Percentiles rank a stretch among this genome's conserved stretches.
Conservation (phyloP, 2,329 filamentous ascomycete genomes). For the Onygena corvina region DNA sequence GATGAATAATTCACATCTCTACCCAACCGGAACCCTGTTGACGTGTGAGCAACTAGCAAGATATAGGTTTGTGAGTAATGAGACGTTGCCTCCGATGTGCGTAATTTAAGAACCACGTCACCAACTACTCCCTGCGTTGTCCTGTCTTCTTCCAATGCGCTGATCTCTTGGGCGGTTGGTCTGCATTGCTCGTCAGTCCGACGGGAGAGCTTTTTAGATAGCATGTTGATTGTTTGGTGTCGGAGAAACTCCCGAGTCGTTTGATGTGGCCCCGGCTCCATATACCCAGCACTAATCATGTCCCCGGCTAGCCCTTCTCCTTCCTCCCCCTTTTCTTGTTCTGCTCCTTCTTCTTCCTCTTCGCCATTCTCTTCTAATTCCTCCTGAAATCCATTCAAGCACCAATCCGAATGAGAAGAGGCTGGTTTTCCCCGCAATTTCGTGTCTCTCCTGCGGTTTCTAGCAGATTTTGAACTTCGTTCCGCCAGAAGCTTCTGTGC, state of each 20-base stretch:
- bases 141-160: neutral
- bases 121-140: neutral
- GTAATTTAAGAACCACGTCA: slow-evolving; percentile 14
- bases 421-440: neutral
- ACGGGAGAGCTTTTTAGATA: neutral
- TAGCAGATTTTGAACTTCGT: neutral
- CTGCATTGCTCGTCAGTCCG: neutral
- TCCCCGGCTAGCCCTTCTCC: neutral
- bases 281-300: neutral
- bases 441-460: neutral
- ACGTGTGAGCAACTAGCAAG: slow-evolving; percentile 43
- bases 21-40: slow-evolving; percentile 39
- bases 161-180: neutral
- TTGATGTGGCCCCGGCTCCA: neutral
- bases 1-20: slow-evolving; percentile 40
- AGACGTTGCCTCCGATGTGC: slow-evolving; percentile 33
- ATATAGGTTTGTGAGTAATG: slow-evolving; percentile 41
- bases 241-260: neutral
- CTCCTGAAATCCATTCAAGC: neutral
- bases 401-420: neutral
- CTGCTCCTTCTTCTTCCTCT: neutral
- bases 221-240: neutral
- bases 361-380: too few species aligned
- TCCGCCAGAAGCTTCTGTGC: slow-evolving; percentile 8
- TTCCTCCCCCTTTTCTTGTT: neutral